Evolutionary conservation across 1,284 basidiomycete species (phyloP).

Genomic region (Austroboletus novae-zelandiae): DNA sequence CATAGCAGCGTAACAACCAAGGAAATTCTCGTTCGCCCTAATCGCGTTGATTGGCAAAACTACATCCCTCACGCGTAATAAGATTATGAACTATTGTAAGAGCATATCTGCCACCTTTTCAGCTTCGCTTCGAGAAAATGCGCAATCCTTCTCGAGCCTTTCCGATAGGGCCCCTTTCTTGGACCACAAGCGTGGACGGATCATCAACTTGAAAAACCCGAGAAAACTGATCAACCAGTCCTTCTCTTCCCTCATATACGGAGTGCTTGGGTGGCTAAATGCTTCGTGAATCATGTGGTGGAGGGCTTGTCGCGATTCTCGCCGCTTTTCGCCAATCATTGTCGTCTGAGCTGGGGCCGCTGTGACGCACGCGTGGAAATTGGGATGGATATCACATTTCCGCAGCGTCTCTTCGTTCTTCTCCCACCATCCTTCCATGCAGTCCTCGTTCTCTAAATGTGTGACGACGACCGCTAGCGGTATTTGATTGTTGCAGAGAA

Average conservation of each 20-base stretch:
- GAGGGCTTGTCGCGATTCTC: neutral
- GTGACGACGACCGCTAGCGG: neutral
- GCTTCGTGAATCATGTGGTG: slow-evolving; percentile 2
- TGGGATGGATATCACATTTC: neutral
- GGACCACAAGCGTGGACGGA: too few relatives aligned
- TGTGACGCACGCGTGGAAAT: neutral
- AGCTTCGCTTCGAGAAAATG: neutral
- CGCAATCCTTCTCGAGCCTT: neutral
- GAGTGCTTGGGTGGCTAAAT: neutral
- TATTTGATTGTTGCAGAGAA: neutral
- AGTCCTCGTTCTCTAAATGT: neutral
- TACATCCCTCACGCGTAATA: too few relatives aligned
- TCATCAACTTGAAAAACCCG: neutral
- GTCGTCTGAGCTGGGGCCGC: neutral
- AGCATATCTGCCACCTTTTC: neutral
- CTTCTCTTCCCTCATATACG: neutral
- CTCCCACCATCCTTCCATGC: neutral
- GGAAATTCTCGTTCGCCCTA: too few relatives aligned
- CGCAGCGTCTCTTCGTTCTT: neutral
- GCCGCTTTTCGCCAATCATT: neutral
- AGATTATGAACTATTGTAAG: too few relatives aligned
- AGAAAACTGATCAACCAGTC: neutral
- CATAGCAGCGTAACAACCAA: too few relatives aligned
- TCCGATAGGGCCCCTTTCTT: neutral
- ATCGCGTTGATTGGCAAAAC: too few relatives aligned